Conservation (phyloP, 208 protist genomes). For the Crithidia expoeki region DNA sequence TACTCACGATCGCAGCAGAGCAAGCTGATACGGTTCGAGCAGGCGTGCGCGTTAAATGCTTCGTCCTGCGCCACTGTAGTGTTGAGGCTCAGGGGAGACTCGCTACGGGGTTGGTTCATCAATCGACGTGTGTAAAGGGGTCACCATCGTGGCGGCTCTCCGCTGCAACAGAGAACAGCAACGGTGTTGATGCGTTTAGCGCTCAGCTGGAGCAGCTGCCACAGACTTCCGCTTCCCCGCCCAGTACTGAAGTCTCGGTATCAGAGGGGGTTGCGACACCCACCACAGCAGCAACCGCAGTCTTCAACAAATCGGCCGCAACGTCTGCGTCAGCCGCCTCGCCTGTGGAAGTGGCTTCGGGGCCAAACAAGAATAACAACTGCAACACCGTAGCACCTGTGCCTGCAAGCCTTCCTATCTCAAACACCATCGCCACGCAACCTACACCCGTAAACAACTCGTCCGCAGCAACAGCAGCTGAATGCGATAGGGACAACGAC, state of each 20-base stretch:
- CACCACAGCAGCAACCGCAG: neutral
- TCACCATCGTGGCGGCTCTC: neutral
- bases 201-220: neutral
- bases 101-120: neutral
- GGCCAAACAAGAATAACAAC: too few species aligned
- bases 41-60: conserved; percentile 1
- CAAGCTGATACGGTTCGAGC: conserved; percentile 21
- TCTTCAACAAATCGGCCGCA: neutral
- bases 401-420: neutral
- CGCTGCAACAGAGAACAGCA: neutral
- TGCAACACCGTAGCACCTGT: neutral
- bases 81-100: neutral
- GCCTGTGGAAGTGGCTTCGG: too few species aligned
- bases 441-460: neutral
- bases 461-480: neutral
- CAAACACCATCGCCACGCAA: neutral
- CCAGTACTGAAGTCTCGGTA: neutral
- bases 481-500: neutral
- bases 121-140: neutral
- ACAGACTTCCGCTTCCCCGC: conserved; percentile 5
- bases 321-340: neutral
- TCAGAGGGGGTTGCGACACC: conserved; percentile 1
- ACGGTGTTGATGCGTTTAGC: neutral
- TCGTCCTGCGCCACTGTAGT: neutral
- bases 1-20: conserved; percentile 18